A percentile compares a stretch with the other conserved stretches of the same genome.
Evolutionary conservation across 2,329 filamentous ascomycete genomes (phyloP).

Genomic region (Sordariomycetes sp.): DNA sequence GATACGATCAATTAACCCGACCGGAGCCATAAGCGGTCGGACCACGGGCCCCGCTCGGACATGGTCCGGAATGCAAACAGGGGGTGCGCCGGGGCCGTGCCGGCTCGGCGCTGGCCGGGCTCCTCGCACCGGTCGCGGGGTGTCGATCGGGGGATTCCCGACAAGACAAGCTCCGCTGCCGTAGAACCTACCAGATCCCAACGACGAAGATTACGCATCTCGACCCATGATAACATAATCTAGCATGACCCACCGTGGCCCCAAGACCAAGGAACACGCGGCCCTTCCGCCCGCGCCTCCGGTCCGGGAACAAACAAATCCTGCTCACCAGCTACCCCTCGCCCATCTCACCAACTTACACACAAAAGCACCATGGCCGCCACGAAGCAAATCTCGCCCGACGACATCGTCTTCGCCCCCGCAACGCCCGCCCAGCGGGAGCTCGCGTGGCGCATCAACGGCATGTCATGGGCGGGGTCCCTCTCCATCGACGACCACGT

Average conservation of each 20-base stretch:
- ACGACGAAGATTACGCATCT: not conserved
- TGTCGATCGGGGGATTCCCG: too few species aligned
- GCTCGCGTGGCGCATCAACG: slow-evolving; percentile 16
- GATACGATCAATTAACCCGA: too few species aligned
- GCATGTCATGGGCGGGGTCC: slow-evolving; percentile 15
- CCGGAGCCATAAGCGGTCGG: too few species aligned
- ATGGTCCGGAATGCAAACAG: too few species aligned
- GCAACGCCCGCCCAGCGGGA: slow-evolving; percentile 15
- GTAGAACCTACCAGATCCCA: too few species aligned
- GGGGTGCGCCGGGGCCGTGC: too few species aligned
- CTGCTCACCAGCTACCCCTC: not conserved
- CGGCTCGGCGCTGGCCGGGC: too few species aligned
- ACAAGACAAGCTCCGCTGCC: too few species aligned
- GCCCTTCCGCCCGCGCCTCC: not conserved
- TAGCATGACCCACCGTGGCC: not conserved
- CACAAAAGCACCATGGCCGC: not conserved
- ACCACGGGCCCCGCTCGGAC: too few species aligned
- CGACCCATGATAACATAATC: not conserved
- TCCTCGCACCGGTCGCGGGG: too few species aligned
- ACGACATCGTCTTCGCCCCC: slow-evolving; percentile 13
- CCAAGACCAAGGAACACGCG: not conserved
- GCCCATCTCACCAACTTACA: not conserved
- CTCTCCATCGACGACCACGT: slow-evolving; percentile 15
- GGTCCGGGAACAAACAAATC: not conserved
- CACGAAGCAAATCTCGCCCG: slow-evolving; percentile 1